These are phyloP conservation scores for Zoysia japonica DNA, from an alignment of 176 grass and related monocot species.

Conservation along the genomic window DNA sequence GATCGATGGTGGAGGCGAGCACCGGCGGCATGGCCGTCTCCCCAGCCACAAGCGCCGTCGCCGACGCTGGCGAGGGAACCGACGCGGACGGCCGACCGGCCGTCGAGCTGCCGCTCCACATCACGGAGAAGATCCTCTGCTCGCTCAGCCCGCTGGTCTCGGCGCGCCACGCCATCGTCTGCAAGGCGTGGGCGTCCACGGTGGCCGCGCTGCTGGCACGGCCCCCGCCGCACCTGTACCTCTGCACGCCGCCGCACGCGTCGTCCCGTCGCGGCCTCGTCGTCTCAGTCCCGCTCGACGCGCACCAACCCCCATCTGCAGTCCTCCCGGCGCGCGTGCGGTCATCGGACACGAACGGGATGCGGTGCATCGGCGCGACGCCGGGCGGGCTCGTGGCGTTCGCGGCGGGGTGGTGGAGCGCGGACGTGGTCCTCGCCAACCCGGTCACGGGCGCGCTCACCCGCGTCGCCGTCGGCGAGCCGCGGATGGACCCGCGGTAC, in stretches of 20 bases:
- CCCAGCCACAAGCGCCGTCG: background rate
- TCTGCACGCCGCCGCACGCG: background rate
- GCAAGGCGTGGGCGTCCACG: slow-evolving; percentile 26
- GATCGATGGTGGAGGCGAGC: background rate
- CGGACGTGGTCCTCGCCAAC: background rate
- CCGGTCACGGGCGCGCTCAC: slow-evolving; percentile 16
- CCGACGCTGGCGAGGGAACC: background rate
- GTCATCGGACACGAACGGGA: background rate
- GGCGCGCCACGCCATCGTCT: slow-evolving; percentile 21
- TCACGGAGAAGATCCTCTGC: slow-evolving; percentile 21
- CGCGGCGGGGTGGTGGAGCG: background rate
- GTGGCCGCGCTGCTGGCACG: background rate
- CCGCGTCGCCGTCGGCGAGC: background rate
- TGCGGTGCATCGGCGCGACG: slow-evolving; percentile 19
- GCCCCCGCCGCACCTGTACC: slow-evolving; percentile 11
- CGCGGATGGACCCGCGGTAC: background rate
- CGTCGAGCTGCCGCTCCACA: slow-evolving; percentile 21
- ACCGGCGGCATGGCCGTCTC: background rate
- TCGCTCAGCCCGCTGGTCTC: slow-evolving; percentile 7
- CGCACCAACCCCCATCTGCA: background rate
- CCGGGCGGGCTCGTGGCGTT: background rate
- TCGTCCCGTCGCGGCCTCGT: background rate
- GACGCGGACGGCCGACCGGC: background rate
- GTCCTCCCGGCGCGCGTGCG: slow-evolving; percentile 2
- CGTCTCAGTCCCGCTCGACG: background rate